Evolutionary conservation across 2,329 filamentous ascomycete genomes (phyloP).

Genomic region (Pleomassaria siparia): DNA sequence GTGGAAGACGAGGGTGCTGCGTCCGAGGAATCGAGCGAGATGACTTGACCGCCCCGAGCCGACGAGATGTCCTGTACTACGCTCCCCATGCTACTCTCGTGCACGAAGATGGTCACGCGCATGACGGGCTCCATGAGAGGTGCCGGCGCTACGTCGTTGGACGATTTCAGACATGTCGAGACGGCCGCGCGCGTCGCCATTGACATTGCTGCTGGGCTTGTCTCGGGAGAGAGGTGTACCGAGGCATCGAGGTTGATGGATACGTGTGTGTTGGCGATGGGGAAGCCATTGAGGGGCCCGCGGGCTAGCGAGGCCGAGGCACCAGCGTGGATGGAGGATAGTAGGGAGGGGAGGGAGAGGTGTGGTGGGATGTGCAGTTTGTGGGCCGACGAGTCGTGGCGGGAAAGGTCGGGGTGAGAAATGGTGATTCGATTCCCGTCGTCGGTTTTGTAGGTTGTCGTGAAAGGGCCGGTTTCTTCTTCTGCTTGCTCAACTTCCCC

Average conservation of each 20-base stretch:
- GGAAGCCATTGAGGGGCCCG: conserved; percentile 78
- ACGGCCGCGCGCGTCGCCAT: conserved; percentile 66
- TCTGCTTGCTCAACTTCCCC: conserved; percentile 21
- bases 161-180: conserved; percentile 66
- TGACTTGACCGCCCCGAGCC: conserved; percentile 70
- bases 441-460: conserved; percentile 30
- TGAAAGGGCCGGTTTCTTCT: conserved; percentile 27
- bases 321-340: conserved; percentile 70
- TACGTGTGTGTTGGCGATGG: conserved; percentile 75
- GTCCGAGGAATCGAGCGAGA: conserved; percentile 61
- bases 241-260: conserved; percentile 67
- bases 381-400: conserved; percentile 34
- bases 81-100: conserved; percentile 76
- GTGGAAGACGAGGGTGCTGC: conserved; percentile 9
- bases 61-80: conserved; percentile 82
- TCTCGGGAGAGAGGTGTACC: conserved; percentile 67
- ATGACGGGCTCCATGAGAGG: conserved; percentile 91
- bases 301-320: conserved; percentile 80
- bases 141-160: conserved; percentile 57
- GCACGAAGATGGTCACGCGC: conserved; percentile 82
- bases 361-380: conserved; percentile 53
- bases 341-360: conserved; percentile 52
- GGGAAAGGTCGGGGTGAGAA: conserved; percentile 53
- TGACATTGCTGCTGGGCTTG: conserved; percentile 66
- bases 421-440: conserved; percentile 73